phyloP scores from a whole-genome alignment of 176 grass and related monocot species.

The Zoysia japonica region DNA sequence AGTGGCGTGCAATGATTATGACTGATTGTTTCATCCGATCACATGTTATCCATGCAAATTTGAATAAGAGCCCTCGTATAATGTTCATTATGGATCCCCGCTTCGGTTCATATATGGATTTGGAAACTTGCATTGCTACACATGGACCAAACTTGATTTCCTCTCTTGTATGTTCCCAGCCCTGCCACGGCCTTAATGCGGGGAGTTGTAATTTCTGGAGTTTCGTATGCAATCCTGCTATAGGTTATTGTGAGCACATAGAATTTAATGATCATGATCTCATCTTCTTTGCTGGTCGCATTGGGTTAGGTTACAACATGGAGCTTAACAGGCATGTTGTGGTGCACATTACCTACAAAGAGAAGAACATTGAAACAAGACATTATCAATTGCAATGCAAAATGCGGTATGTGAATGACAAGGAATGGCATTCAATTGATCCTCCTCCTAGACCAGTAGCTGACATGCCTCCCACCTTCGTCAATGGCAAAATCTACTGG shows the following conservation, averaged over 20 bases:
- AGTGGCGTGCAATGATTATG: slow-evolving; percentile 30
- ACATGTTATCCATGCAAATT: slow-evolving; percentile 31
- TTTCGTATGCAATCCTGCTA: slow-evolving; percentile 23
- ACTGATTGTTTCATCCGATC: slow-evolving; percentile 19
- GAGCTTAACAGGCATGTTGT: slow-evolving; percentile 19
- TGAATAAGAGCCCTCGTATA: slow-evolving; percentile 24
- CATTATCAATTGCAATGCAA: slow-evolving; percentile 16
- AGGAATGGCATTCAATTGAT: slow-evolving; percentile 9
- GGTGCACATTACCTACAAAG: slow-evolving; percentile 34
- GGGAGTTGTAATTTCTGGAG: background rate
- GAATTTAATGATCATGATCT: background rate
- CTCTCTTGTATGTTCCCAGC: background rate
- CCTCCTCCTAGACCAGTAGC: slow-evolving; percentile 38
- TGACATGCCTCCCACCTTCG: slow-evolving; percentile 10
- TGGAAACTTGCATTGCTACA: slow-evolving; percentile 1
- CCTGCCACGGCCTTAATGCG: background rate
- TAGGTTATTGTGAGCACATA: background rate
- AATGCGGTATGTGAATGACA: slow-evolving; percentile 9
- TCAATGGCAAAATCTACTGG: slow-evolving; percentile 33
- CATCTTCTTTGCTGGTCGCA: slow-evolving; percentile 14
- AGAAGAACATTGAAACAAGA: slow-evolving; percentile 14
- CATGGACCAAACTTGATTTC: background rate
- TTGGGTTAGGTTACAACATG: slow-evolving; percentile 28
- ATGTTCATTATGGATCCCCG: slow-evolving; percentile 19
- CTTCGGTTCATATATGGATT: slow-evolving; percentile 5